Percentiles rank a stretch among this genome's conserved stretches.
Conservation (phyloP, 1,284 basidiomycete species). For the Coniferiporia sulphurascens region DNA sequence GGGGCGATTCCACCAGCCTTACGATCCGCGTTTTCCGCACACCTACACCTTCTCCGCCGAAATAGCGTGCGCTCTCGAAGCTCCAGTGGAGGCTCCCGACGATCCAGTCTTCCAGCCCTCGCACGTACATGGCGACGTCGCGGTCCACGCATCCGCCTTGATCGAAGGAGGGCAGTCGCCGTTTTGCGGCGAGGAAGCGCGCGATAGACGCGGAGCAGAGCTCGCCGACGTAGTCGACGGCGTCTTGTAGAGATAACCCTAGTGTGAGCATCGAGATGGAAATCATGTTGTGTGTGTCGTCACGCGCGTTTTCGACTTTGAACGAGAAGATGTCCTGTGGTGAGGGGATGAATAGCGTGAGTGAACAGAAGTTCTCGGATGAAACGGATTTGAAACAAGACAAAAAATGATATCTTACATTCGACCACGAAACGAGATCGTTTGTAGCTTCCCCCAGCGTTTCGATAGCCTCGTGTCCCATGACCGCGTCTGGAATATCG, state of each 20-base stretch:
- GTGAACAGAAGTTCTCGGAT: neutral
- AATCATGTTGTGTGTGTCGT: slow-evolving; percentile 29
- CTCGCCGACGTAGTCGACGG: slow-evolving; percentile 28
- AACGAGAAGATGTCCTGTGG: slow-evolving; percentile 47
- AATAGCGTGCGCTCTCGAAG: slow-evolving; percentile 36
- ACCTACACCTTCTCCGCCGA: slow-evolving; percentile 31
- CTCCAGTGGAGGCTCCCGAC: slow-evolving; percentile 31
- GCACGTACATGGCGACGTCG: slow-evolving; percentile 27
- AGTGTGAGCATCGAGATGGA: slow-evolving; percentile 26
- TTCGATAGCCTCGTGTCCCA: slow-evolving; percentile 29
- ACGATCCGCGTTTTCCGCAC: slow-evolving; percentile 34
- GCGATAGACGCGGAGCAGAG: slow-evolving; percentile 26
- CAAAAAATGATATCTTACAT: slow-evolving; percentile 30
- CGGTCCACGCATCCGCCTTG: slow-evolving; percentile 24
- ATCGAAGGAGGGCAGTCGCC: slow-evolving; percentile 28
- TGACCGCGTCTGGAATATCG: slow-evolving; percentile 31
- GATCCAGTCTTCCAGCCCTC: slow-evolving; percentile 31
- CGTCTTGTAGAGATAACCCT: slow-evolving; percentile 25
- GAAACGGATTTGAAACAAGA: neutral
- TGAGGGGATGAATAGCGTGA: slow-evolving; percentile 13
- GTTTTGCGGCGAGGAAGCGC: slow-evolving; percentile 24
- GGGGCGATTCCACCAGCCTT: slow-evolving; percentile 17
- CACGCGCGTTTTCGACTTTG: slow-evolving; percentile 35
- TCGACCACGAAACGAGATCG: slow-evolving; percentile 44
- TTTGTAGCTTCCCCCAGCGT: slow-evolving; percentile 35